Evolutionary conservation across 371 early-diverging fungal species (phyloP), one percentile per base, ranked within the genome.

Genomic region (Nematocida sp.): DNA sequence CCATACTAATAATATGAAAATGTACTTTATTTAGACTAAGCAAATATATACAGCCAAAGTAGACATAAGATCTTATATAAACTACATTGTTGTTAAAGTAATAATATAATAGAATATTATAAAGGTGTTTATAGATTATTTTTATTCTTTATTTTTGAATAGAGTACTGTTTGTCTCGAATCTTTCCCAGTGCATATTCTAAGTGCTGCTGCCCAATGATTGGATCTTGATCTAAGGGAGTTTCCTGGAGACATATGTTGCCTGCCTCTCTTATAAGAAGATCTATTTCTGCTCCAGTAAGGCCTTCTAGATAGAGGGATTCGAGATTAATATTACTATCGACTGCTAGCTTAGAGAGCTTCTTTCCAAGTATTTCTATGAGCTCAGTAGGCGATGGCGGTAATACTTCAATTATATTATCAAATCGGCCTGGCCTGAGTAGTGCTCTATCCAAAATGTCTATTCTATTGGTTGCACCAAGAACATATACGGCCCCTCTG

Each of bases 381-480:
- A 89, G 84, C 27, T 88, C 90, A 15, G 84, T 81, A 46, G 84
- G 75, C 33, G 86, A 89, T 4, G 98, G 87, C 9, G 94, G 92
- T 11, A 87, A 89, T 60, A 99, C 95, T 85, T 95, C 95, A 18
- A 98, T 89, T 5, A 94, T 86, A 84, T 95, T 94, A 64, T 98
- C 99, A 71, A 98, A 87, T 76, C 99, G 91, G n/a, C 99, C 99
- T 18, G 97, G 97, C 55, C 99, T 91, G 46, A 97, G 88, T 89
- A 98, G 90, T 25, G 99, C 99, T 5, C 94, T 92, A 84, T 99
- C 99, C 72, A 99, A 94, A 13, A 87, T 81, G 73, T 94, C 90
- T 58, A 98, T 95, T 58, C 99, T 90, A 84, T 98, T 98, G n/a
- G 98, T 97, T 3, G 97, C 97, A 0, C 95, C 98, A 84, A 98